These are phyloP conservation scores for Coemansia nantahalensis DNA, from an alignment of 192 early-diverging fungal species.

Conservation along the genomic window DNA sequence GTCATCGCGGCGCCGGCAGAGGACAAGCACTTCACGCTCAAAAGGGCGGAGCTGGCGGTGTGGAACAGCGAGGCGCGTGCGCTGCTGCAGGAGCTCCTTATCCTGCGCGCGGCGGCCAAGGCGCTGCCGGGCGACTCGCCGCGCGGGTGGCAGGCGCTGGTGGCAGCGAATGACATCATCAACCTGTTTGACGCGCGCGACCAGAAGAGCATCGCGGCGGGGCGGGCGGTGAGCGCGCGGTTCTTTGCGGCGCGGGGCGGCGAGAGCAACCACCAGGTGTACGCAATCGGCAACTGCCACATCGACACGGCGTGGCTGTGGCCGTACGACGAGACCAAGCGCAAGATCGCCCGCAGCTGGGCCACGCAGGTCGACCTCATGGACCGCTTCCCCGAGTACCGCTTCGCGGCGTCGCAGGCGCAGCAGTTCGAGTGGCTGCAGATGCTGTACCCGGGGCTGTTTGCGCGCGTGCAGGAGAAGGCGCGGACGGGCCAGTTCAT, in stretches of 20 bases:
- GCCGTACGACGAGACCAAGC: slow-evolving; percentile 97
- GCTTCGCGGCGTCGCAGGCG: slow-evolving; percentile 93
- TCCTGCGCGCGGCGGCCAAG: slow-evolving; percentile 69
- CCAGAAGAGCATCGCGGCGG: slow-evolving; percentile 39
- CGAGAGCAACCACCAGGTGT: slow-evolving; percentile 65
- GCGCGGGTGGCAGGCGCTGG: slow-evolving; percentile 76
- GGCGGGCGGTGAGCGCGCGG: slow-evolving; percentile 48
- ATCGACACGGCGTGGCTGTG: slow-evolving; percentile 94
- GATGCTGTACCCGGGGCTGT: slow-evolving; percentile 78
- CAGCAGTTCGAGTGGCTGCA: slow-evolving; percentile 96
- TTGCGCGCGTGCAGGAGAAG: slow-evolving; percentile 69
- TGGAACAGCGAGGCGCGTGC: slow-evolving; percentile 67
- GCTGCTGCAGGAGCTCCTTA: slow-evolving; percentile 73
- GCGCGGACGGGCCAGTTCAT: slow-evolving; percentile 77
- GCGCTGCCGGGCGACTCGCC: slow-evolving; percentile 68
- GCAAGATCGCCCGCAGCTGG: slow-evolving; percentile 89
- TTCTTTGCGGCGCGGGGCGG: slow-evolving; percentile 71
- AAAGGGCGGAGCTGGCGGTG: slow-evolving; percentile 66
- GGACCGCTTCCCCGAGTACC: slow-evolving; percentile 85
- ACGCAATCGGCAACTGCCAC: slow-evolving; percentile 92
- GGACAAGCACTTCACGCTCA: slow-evolving; percentile 61
- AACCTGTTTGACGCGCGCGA: slow-evolving; percentile 59
- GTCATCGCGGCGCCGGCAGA: slow-evolving; percentile 61
- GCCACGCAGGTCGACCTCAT: slow-evolving; percentile 75
- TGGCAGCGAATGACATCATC: slow-evolving; percentile 74